A percentile compares a stretch with the other conserved stretches of the same genome.
Conservation (phyloP, 345 rosid genomes). For the Eucalyptus victrix region DNA sequence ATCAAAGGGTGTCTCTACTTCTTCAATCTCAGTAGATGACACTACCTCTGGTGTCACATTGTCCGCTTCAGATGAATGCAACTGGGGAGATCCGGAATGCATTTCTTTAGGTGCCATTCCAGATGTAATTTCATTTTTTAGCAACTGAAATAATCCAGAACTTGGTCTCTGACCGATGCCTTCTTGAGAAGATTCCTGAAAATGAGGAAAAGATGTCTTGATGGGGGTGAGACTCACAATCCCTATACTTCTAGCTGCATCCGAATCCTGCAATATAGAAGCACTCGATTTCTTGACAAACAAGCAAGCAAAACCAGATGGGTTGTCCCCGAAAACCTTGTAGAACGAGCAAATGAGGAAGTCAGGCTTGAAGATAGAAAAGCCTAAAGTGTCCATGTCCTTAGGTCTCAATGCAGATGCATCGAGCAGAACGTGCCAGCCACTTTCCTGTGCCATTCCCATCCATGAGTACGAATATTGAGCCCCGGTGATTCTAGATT, state of each 20-base stretch:
- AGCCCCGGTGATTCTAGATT: conserved; percentile 59
- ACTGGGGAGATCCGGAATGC: neutral
- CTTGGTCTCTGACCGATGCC: neutral
- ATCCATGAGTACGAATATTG: conserved; percentile 79
- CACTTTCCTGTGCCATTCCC: conserved; percentile 56
- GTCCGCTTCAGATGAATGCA: neutral
- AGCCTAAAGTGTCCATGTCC: conserved; percentile 86
- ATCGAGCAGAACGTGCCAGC: conserved; percentile 83
- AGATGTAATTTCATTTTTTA: neutral
- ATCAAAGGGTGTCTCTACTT: conserved; percentile 1
- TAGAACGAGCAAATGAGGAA: conserved; percentile 66
- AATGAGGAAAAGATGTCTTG: neutral
- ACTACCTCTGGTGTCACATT: neutral
- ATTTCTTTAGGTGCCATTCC: neutral
- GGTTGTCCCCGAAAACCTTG: conserved; percentile 66
- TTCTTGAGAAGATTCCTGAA: neutral
- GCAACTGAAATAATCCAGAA: neutral
- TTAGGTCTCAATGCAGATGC: conserved; percentile 65
- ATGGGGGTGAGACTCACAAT: conserved; percentile 22
- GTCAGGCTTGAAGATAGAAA: conserved; percentile 71
- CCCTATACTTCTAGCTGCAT: conserved; percentile 5
- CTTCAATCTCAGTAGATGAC: conserved; percentile 1
- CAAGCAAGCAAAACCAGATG: conserved; percentile 69
- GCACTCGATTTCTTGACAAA: conserved; percentile 51
- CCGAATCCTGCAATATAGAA: conserved; percentile 18